phyloP scores from a whole-genome alignment of 2,329 filamentous ascomycete genomes.

The Penicillium palitans region DNA sequence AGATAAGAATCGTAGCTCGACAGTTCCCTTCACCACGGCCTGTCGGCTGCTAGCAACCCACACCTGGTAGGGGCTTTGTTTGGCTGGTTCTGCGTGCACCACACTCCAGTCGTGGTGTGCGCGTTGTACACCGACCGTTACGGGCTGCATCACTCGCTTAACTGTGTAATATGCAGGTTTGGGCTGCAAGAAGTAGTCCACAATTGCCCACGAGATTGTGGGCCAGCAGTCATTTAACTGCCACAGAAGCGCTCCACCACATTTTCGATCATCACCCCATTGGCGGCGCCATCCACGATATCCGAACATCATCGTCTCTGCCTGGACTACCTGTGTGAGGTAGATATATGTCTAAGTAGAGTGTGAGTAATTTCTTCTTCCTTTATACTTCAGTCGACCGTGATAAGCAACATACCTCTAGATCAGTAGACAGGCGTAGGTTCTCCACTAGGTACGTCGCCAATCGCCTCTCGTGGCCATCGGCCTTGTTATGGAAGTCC shows the following conservation, averaged over 20 bases:
- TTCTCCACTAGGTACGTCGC: background rate
- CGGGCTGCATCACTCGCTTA: background rate
- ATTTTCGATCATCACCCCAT: background rate
- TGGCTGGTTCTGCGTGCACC: background rate
- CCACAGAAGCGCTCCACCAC: background rate
- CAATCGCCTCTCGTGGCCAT: background rate
- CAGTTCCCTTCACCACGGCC: background rate
- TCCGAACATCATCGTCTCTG: background rate
- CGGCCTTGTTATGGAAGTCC: background rate
- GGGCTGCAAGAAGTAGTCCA: background rate
- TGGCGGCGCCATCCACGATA: background rate
- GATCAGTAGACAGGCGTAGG: background rate
- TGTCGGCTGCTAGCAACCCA: background rate
- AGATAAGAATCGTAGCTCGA: background rate
- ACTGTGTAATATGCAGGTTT: background rate
- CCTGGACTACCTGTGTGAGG: background rate
- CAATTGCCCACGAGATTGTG: background rate
- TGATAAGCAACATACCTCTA: background rate
- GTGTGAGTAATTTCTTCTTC: background rate
- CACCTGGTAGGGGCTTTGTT: background rate
- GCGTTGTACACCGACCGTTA: background rate
- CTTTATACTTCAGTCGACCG: too few species aligned
- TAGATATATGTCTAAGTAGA: background rate
- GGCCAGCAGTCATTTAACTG: background rate
- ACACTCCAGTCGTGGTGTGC: background rate